These are phyloP conservation scores for Diaporthe ampelina DNA, from an alignment of 2,329 filamentous ascomycete species.

Conservation along the genomic window DNA sequence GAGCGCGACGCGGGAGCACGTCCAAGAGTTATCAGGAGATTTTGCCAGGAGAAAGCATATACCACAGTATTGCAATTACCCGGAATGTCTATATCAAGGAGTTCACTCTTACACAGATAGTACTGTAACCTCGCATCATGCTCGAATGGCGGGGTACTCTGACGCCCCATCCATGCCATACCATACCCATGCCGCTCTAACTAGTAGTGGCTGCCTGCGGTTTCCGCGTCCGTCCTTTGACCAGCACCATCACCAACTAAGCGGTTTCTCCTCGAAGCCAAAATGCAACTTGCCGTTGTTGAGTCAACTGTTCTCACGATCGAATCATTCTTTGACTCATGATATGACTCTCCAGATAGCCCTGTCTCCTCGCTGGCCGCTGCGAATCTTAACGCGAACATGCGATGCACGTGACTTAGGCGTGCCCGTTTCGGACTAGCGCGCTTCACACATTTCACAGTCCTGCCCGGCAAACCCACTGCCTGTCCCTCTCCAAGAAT, in stretches of 20 bases:
- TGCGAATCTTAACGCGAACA: not conserved
- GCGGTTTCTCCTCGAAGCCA: not conserved
- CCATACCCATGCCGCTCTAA: not conserved
- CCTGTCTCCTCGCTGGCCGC: not conserved
- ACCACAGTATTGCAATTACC: conserved; percentile 1
- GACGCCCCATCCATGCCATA: not conserved
- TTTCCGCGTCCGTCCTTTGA: conserved; percentile 2
- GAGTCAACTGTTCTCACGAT: too few species aligned
- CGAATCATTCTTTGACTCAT: not conserved
- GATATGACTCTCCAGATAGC: not conserved
- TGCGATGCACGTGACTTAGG: conserved; percentile 25
- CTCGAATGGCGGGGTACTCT: conserved; percentile 27
- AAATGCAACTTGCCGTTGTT: not conserved
- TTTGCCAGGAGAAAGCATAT: not conserved
- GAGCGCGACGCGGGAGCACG: conserved; percentile 7
- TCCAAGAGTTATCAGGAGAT: not conserved
- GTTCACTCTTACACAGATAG: not conserved
- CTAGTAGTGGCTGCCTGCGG: not conserved
- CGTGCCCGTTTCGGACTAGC: conserved; percentile 22
- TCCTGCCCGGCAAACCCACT: conserved; percentile 8
- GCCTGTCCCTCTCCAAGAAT: conserved; percentile 16
- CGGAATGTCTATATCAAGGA: not conserved
- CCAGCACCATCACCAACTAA: conserved; percentile 9
- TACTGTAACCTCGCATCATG: conserved; percentile 28
- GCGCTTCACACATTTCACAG: conserved; percentile 27